Base-by-base conservation (phyloP, 1,284 basidiomycete genomes). In the Golubevia sp. region DNA sequence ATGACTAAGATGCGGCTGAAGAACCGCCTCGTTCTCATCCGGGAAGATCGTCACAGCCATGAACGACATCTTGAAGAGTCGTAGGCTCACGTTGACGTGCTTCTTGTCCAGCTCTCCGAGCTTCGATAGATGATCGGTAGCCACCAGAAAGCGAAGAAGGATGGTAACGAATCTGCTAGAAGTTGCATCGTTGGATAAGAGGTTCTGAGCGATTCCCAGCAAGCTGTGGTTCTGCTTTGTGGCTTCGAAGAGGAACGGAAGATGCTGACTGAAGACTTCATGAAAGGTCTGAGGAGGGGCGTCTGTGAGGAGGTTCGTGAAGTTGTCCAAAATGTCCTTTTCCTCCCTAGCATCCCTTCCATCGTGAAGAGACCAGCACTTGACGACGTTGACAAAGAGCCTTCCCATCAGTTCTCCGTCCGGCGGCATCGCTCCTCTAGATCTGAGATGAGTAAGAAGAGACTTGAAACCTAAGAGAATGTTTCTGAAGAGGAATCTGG, bases 1-100 rank as follows among this genome's bases (percentile, higher is more conserved):
- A 81, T 94, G 94, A 52, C 92, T 91, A 48, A 99, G 88, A 84
- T 99, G 94, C 0, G 92, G 90, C 20, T 95, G 94, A 7, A 99
- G 86, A 61, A 98, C 93, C 18, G 91, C 88, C 85, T 99, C 97
- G 85, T 98, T 99, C 44, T 88, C 86, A 27, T 86, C 85, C 34
- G 94, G 91, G 84, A 90, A 91, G 63, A 89, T 84, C 44, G 91
- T 90, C 67, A 99, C 93, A 2, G 96, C 93, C 71, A 89, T 88
- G 85, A 99, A 99, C 6, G 94, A 91, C 89, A 97, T 92, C 86
- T 98, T 99, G 89, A 94, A 99, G 64, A 98, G 87, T 58, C 94
- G 89, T 64, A 99, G 90, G 8, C 91, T 92, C 50, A 92, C 89
- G 44, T 76, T 75, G n/a, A 79, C 90, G 71, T 90, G 87, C 66